Evolutionary conservation across 2,329 filamentous ascomycete genomes (phyloP), one percentile per base, ranked within the genome.

Genomic region (Xylariaceae sp.): DNA sequence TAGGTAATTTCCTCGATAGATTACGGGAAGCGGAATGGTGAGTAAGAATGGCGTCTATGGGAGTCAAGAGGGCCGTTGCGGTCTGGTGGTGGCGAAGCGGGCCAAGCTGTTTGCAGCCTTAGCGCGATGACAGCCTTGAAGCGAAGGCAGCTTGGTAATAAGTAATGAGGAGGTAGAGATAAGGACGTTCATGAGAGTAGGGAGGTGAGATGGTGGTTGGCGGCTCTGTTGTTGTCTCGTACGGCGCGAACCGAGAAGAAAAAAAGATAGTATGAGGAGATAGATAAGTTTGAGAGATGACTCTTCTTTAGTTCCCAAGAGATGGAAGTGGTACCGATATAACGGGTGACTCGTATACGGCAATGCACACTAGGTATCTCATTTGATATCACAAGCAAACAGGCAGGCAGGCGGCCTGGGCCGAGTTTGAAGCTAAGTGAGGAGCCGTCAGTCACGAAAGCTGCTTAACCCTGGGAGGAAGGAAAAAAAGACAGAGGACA

Each of bases 1-100:
- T n/a, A 45, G 23, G n/a, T 55, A 47, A 48, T 51, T 23, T 18
- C 34, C 51, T 56, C 13, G n/a, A 41, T 10, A 41, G 44, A 59
- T 55, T 52, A 61, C 53, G 48, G 17, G 59, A 58, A 17, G 41
- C 23, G 53, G 41, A 45, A n/a, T 59, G 37, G 45, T 58, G 55
- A 59, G 53, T 45, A 44, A 9, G 53, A 55, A 55, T 30, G n/a
- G 54, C 51, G 57, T 39, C 34, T 8, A 51, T 54, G 11, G 7
- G 55, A 41, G 49, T 17, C 49, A 51, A 54, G 30, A 44, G 35
- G 37, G 18, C 6, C 17, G 30, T 41, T 41, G 39, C 8, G 49
- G 37, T 37, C 55, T 52, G 47, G 55, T 51, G 45, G 56, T 52
- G 55, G 39, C 52, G n/a, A 55, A 58, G 37, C 8, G 9, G 37